These are phyloP conservation scores for Pisolithus orientalis DNA, from an alignment of 768 basidiomycete species.

Conservation along the genomic window DNA sequence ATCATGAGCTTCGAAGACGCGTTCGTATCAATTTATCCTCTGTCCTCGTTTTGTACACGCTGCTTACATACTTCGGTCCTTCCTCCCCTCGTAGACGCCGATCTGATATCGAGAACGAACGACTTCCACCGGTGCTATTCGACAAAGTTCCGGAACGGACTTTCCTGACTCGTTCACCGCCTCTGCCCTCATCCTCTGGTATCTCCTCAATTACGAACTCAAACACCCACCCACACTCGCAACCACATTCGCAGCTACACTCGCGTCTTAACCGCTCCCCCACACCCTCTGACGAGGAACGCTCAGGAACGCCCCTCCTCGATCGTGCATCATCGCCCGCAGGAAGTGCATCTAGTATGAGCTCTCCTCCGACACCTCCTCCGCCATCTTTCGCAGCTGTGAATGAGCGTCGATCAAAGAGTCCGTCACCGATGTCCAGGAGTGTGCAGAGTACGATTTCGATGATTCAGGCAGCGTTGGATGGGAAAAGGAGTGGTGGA, in stretches of 20 bases:
- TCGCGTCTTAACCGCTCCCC: slow-evolving; percentile 4
- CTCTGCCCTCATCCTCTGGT: background rate
- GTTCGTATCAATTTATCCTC: slow-evolving; percentile 31
- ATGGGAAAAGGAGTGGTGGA: slow-evolving; percentile 17
- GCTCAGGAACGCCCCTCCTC: slow-evolving; percentile 18
- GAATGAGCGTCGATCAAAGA: slow-evolving; percentile 10
- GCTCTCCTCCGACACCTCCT: slow-evolving; percentile 19
- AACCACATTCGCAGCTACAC: no score
- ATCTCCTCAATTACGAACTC: no score
- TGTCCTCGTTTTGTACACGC: no score
- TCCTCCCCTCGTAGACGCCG: slow-evolving; percentile 8
- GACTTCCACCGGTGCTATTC: slow-evolving; percentile 16
- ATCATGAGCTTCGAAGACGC: slow-evolving; percentile 65
- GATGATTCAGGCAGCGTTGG: slow-evolving; percentile 23
- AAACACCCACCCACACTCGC: no score
- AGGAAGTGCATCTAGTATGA: slow-evolving; percentile 15
- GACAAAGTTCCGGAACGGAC: slow-evolving; percentile 19
- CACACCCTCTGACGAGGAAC: slow-evolving; percentile 31
- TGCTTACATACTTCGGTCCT: no score
- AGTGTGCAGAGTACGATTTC: slow-evolving; percentile 19
- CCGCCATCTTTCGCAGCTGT: slow-evolving; percentile 11
- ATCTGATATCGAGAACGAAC: slow-evolving; percentile 25
- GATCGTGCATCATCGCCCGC: slow-evolving; percentile 19
- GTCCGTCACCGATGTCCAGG: slow-evolving; percentile 18
- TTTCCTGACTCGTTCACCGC: background rate